Conservation (phyloP, 192 early-diverging fungal species). For the Neocallimastix lanati region DNA sequence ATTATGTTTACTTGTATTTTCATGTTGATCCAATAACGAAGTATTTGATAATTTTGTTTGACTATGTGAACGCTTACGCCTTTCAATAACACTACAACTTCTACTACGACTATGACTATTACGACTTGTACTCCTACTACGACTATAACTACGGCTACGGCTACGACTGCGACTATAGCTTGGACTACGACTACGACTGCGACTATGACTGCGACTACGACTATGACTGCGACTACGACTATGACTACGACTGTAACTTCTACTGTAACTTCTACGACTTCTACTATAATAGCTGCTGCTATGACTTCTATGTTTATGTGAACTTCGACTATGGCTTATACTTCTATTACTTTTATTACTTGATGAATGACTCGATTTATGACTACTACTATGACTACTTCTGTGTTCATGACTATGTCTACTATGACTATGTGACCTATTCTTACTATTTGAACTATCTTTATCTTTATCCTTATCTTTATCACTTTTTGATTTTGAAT, state of each 20-base stretch:
- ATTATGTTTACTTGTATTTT: not conserved
- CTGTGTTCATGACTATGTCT: not conserved
- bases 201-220: not conserved
- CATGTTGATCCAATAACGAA: not conserved
- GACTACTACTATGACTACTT: not conserved
- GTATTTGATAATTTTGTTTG: not conserved
- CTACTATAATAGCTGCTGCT: not conserved
- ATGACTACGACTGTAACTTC: not conserved
- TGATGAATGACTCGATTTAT: not conserved
- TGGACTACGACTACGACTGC: not conserved
- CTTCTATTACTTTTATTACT: not conserved
- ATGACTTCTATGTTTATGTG: not conserved
- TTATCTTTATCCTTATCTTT: not conserved
- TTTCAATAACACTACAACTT: not conserved
- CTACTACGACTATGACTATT: not conserved
- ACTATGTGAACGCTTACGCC: not conserved
- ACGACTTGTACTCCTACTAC: not conserved
- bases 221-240: not conserved
- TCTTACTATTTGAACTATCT: not conserved
- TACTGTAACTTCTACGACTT: not conserved
- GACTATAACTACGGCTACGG: not conserved
- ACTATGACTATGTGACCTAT: not conserved
- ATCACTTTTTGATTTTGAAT: not conserved
- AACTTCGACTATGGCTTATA: not conserved
- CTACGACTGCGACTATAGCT: not conserved